These are phyloP conservation scores for Myxozyma monticola DNA, from an alignment of 805 yeast genomes.

Conservation along the genomic window DNA sequence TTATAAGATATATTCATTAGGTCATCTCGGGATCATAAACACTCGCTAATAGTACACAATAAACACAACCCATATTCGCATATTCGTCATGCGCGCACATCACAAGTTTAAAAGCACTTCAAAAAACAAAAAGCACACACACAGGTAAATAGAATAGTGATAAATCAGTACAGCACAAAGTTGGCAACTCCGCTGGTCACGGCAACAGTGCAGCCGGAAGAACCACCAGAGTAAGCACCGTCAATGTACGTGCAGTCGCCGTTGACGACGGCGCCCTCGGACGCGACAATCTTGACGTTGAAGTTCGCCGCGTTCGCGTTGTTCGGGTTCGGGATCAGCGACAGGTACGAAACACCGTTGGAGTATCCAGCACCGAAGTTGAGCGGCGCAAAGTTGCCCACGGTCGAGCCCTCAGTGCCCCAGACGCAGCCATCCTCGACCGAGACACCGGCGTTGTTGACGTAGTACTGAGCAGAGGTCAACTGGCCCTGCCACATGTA, in stretches of 20 bases:
- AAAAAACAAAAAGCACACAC: background rate
- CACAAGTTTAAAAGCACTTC: too few species aligned
- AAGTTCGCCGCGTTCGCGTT: constrained; percentile 77
- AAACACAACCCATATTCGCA: too few species aligned
- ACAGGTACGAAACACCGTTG: constrained; percentile 62
- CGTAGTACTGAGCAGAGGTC: constrained; percentile 96
- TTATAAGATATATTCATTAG: too few species aligned
- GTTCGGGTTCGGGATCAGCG: constrained; percentile 77
- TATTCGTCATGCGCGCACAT: too few species aligned
- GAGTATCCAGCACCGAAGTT: constrained; percentile 90
- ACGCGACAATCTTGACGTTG: constrained; percentile 77
- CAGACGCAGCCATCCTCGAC: constrained; percentile 90
- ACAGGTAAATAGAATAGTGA: background rate
- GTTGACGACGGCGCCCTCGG: constrained; percentile 57
- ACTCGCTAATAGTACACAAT: too few species aligned
- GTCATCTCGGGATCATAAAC: too few species aligned
- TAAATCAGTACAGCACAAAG: constrained; percentile 62
- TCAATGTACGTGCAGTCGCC: constrained; percentile 81
- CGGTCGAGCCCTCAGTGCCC: constrained; percentile 76
- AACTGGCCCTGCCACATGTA: constrained; percentile 74
- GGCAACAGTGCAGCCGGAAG: constrained; percentile 92
- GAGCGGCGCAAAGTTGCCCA: constrained; percentile 99
- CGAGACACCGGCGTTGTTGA: constrained; percentile 92
- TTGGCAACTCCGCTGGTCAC: constrained; percentile 81
- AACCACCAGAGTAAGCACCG: constrained; percentile 57